Base-by-base conservation (phyloP, 768 basidiomycete genomes). In the Boletus barrowsii region DNA sequence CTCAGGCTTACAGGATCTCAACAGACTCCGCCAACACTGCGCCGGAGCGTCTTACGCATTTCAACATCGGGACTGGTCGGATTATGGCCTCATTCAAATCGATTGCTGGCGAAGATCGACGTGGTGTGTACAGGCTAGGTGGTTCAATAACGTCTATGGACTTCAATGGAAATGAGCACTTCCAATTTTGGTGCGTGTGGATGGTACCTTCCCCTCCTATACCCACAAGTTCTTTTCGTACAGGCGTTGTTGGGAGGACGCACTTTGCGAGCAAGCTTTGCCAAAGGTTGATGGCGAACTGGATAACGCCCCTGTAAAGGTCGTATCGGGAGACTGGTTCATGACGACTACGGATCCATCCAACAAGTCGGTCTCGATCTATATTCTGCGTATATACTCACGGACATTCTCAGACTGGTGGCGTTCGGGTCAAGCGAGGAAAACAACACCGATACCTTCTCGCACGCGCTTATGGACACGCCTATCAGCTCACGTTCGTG, bases 161-260 rank as follows among this genome's bases (percentile, higher is more conserved):
- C 47, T 70, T 75, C 26, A 68, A 71, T 30, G 74, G 74, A 45
- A 76, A 70, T 37, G 73, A 75, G 40, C 69, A 69, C 30, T 75
- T 69, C 47, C 76, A 77, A n/a, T 64, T 76, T 29, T 76, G 75
- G 75, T 68, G 53, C 30, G 68, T 59, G 24, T 24, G 7, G 14
- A 15, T 32, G 24, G 15, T 18, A n/a, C 13, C 4, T 39, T 24
- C 20, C 22, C 14, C 26, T 26, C 7, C 26, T 26, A 26, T 26
- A 26, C 26, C 9, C 26, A 26, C 26, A 26, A 26, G 8, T 26
- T 8, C 26, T 26, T 26, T 26, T 26, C 26, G 26, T 26, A 26
- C 26, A 74, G 73, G 73, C 75, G 76, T 32, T 74, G 75, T 58
- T 77, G 76, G 76, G 75, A 76, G 45, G 72, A 77, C 32, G 35